Percentiles rank a stretch among this genome's conserved stretches.
phyloP scores from a whole-genome alignment of 768 basidiomycete species.

The Pleurotus eryngii region DNA sequence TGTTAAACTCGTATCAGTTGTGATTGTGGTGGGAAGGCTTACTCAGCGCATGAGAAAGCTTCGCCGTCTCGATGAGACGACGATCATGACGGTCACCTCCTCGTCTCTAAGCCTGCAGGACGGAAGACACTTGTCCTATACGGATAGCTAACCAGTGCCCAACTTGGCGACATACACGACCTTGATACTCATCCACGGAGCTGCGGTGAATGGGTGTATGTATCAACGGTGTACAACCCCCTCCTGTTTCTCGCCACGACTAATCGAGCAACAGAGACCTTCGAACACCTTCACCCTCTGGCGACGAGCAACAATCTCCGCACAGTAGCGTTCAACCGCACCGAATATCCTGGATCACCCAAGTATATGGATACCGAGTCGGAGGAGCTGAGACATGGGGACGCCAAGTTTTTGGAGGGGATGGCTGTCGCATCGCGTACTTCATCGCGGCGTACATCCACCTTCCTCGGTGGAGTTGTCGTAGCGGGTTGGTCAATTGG shows the following conservation, averaged over 20 bases:
- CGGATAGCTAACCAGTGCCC: not conserved
- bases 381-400: slow-evolving; percentile 15
- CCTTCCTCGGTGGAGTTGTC: too few relatives aligned
- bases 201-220: slow-evolving; percentile 17
- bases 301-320: slow-evolving; percentile 11
- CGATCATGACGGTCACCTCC: not conserved
- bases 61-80: too few relatives aligned
- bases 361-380: slow-evolving; percentile 18
- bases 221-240: not conserved
- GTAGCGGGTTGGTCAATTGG: slow-evolving; percentile 20
- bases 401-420: slow-evolving; percentile 10
- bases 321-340: slow-evolving; percentile 10
- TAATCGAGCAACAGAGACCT: slow-evolving; percentile 8
- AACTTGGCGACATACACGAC: slow-evolving; percentile 16
- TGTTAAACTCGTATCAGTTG: too few relatives aligned
- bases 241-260: not conserved
- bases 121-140: not conserved
- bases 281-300: slow-evolving; percentile 17
- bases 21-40: too few relatives aligned
- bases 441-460: slow-evolving; percentile 15
- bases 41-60: too few relatives aligned
- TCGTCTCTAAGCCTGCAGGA: not conserved
- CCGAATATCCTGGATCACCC: slow-evolving; percentile 15
- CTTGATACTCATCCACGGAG: slow-evolving; percentile 18
- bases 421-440: slow-evolving; percentile 15